Conservation (phyloP, 148 eudicot species). For the Diospyros kaki region DNA sequence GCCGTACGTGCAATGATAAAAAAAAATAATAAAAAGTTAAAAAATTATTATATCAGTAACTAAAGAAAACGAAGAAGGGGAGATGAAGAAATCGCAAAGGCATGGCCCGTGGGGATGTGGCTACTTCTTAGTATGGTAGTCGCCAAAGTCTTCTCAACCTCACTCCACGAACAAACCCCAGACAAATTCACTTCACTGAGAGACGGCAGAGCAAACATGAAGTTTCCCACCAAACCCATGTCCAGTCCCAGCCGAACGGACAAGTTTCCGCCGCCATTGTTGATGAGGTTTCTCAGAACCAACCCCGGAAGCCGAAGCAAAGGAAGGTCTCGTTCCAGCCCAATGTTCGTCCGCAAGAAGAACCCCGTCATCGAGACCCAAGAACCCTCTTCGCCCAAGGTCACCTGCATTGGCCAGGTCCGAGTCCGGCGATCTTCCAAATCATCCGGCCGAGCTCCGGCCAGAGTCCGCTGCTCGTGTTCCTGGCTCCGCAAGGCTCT, state of each 20-base stretch:
- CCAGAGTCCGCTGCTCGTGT: conserved; percentile 1
- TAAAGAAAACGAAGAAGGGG: neutral
- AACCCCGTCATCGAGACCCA: conserved; percentile 28
- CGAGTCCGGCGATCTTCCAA: conserved; percentile 44
- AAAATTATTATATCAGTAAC: neutral
- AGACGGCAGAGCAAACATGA: too few relatives aligned
- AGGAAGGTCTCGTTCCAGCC: conserved; percentile 41
- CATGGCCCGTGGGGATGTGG: too few relatives aligned
- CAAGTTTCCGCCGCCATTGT: conserved; percentile 74
- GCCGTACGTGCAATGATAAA: conserved; percentile 25
- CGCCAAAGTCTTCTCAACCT: too few relatives aligned
- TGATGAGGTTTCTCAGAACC: conserved; percentile 65
- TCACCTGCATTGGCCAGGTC: conserved; percentile 94
- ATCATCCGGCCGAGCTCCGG: neutral
- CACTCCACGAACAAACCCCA: too few relatives aligned
- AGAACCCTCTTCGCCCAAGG: conserved; percentile 93
- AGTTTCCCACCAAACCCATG: conserved; percentile 47
- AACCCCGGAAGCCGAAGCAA: conserved; percentile 55
- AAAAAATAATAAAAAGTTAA: neutral
- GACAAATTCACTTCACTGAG: too few relatives aligned
- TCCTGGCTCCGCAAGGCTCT: conserved; percentile 25
- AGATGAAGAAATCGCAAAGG: neutral
- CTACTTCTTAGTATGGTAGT: too few relatives aligned
- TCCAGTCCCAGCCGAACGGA: conserved; percentile 73
- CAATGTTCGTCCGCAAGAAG: conserved; percentile 49